Percentiles rank a stretch among this genome's conserved stretches.
phyloP scores from a whole-genome alignment of 2,329 filamentous ascomycete species.

The Fusarium mangiferae region DNA sequence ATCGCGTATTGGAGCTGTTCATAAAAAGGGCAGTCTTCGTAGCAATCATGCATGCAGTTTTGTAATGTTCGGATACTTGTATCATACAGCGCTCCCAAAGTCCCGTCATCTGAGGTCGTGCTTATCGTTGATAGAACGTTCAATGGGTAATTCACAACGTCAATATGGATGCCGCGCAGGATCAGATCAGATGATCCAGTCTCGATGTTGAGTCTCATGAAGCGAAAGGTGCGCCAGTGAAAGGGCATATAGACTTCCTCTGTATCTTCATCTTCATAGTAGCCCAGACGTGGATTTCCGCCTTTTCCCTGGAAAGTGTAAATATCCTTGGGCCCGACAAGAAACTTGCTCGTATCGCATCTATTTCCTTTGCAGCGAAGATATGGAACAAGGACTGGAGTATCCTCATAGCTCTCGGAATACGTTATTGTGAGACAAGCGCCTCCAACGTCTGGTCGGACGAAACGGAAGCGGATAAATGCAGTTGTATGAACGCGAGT shows the following conservation, averaged over 20 bases:
- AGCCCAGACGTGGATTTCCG: fast-evolving
- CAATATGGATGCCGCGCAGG: background rate
- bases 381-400: background rate
- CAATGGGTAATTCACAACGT: background rate
- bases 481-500: background rate
- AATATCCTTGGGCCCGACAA: background rate
- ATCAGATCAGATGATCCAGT: background rate
- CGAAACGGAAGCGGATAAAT: background rate
- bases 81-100: background rate
- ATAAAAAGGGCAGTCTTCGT: conserved; percentile 1
- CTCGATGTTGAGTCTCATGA: background rate
- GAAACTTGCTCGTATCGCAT: background rate
- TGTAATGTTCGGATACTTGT: background rate
- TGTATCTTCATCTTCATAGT: background rate
- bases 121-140: background rate
- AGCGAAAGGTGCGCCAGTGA: background rate
- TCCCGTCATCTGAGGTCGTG: background rate
- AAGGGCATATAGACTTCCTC: background rate
- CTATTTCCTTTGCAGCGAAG: background rate
- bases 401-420: background rate
- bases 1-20: conserved; percentile 6
- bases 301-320: background rate
- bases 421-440: background rate
- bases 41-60: conserved; percentile 6
- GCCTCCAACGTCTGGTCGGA: background rate